A percentile compares a stretch with the other conserved stretches of the same genome.
Evolutionary conservation across 164 flowering plant genomes (phyloP).

Genomic region (Umbilicus rupestris): DNA sequence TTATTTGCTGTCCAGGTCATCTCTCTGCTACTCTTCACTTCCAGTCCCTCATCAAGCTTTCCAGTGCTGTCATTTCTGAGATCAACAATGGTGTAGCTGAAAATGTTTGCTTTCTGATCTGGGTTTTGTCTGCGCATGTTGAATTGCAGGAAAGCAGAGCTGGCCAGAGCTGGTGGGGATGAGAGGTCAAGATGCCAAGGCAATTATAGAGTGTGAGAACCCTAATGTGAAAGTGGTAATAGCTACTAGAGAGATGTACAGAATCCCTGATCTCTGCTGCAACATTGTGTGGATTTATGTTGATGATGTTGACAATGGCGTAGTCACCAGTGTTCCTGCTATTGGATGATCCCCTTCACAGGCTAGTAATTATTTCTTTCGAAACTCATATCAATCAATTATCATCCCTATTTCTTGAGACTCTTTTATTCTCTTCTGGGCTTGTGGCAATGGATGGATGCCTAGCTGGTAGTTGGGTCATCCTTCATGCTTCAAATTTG

Average conservation of each 20-base stretch:
- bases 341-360: constrained; percentile 1
- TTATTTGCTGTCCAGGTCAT: constrained; percentile 5
- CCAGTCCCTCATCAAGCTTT: neutral
- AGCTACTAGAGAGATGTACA: constrained; percentile 5
- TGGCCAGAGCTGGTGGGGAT: constrained; percentile 9
- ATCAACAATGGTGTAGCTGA: constrained; percentile 1
- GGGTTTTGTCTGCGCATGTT: neutral
- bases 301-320: constrained; percentile 5
- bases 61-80: too few relatives aligned
- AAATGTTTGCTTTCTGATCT: neutral
- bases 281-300: constrained; percentile 11
- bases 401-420: too few relatives aligned
- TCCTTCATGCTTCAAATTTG: too few relatives aligned
- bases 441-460: too few relatives aligned
- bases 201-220: constrained; percentile 9
- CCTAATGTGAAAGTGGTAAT: constrained; percentile 7
- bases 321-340: constrained; percentile 6
- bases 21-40: neutral
- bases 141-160: constrained; percentile 8
- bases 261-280: constrained; percentile 9
- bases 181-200: constrained; percentile 8
- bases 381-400: too few relatives aligned
- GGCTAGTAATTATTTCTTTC: neutral
- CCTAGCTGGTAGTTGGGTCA: too few relatives aligned
- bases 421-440: too few relatives aligned